These are phyloP conservation scores for Mucor plumbeus DNA, from an alignment of 371 early-diverging fungal genomes.

Conservation along the genomic window DNA sequence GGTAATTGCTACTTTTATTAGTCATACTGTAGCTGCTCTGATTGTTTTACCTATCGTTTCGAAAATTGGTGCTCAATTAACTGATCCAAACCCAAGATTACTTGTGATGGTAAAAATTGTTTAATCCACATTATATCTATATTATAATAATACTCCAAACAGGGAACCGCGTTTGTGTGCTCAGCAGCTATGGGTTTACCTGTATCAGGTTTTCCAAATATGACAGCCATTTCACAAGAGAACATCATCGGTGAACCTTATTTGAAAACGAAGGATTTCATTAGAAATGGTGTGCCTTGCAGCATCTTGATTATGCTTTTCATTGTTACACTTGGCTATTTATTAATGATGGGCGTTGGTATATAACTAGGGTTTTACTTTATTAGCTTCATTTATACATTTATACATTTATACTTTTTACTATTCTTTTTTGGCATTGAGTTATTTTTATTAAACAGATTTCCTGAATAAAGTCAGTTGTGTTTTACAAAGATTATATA, in stretches of 20 bases:
- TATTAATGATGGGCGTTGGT: constrained; percentile 58
- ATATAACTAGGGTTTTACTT: constrained; percentile 26
- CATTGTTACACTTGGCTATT: constrained; percentile 65
- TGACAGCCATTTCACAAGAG: constrained; percentile 81
- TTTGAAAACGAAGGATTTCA: constrained; percentile 73
- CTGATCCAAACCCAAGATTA: constrained; percentile 86
- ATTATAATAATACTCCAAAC: no score
- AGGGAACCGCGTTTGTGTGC: constrained; percentile 75
- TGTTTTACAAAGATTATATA: no score
- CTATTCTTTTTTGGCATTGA: no score
- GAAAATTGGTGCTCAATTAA: constrained; percentile 72
- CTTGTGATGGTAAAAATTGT: constrained; percentile 72
- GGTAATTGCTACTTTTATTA: constrained; percentile 90
- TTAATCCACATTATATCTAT: no score
- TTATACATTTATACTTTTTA: no score
- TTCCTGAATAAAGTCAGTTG: no score
- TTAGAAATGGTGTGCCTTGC: constrained; percentile 67
- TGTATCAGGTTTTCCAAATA: constrained; percentile 84
- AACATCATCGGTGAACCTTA: constrained; percentile 76
- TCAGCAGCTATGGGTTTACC: constrained; percentile 87
- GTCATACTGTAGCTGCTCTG: constrained; percentile 92
- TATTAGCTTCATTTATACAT: no score
- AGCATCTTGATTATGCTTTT: constrained; percentile 64
- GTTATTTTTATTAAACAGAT: no score
- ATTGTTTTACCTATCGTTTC: constrained; percentile 85